phyloP scores from a whole-genome alignment of 495 filamentous ascomycete genomes.

The Glutinoglossum americanum region DNA sequence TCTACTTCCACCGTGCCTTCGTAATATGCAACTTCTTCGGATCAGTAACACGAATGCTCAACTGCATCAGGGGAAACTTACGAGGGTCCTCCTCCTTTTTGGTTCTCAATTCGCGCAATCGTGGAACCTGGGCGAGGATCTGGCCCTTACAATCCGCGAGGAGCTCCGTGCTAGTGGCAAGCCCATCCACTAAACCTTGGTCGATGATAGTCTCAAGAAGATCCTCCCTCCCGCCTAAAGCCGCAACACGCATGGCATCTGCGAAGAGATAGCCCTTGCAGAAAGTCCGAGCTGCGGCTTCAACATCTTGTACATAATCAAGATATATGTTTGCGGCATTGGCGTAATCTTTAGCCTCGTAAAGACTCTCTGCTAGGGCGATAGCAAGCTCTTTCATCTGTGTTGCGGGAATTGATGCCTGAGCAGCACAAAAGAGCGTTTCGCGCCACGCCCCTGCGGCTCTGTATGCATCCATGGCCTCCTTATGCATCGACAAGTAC shows the following conservation, averaged over 20 bases:
- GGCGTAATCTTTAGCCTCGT: slow-evolving; percentile 61
- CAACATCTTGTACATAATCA: slow-evolving; percentile 54
- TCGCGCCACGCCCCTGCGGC: slow-evolving; percentile 78
- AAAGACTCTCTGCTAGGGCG: slow-evolving; percentile 45
- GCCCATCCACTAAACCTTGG: slow-evolving; percentile 50
- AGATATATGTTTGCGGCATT: slow-evolving; percentile 59
- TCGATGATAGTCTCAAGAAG: slow-evolving; percentile 43
- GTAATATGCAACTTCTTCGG: slow-evolving; percentile 31
- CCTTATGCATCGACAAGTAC: slow-evolving; percentile 45
- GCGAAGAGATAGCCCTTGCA: slow-evolving; percentile 72
- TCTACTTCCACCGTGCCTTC: slow-evolving; percentile 40
- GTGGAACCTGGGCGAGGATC: slow-evolving; percentile 59
- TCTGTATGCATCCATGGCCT: slow-evolving; percentile 60
- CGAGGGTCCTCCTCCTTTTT: slow-evolving; percentile 63
- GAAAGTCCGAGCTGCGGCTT: slow-evolving; percentile 40
- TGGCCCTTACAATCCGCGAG: slow-evolving; percentile 81
- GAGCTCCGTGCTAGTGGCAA: slow-evolving; percentile 62
- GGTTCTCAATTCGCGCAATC: slow-evolving; percentile 55
- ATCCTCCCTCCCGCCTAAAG: slow-evolving; percentile 23
- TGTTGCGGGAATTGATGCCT: slow-evolving; percentile 32
- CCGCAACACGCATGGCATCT: slow-evolving; percentile 55
- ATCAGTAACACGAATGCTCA: background rate
- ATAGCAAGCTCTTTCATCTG: slow-evolving; percentile 42
- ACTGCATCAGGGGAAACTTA: slow-evolving; percentile 25
- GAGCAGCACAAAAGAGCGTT: slow-evolving; percentile 52